Evolutionary conservation across 345 rosid species (phyloP).

Genomic region (Populus alba): DNA sequence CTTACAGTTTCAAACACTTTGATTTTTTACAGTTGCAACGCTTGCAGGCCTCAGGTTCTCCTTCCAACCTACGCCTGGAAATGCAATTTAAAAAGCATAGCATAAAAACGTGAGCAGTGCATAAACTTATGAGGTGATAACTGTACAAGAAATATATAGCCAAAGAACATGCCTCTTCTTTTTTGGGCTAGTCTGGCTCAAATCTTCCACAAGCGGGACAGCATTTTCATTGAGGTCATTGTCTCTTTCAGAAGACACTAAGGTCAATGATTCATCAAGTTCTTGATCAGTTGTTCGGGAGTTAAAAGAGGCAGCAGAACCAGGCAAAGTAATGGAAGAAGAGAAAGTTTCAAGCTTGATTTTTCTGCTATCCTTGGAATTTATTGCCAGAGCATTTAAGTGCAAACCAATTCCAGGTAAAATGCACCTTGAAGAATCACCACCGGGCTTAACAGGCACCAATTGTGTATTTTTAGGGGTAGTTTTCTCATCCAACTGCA

Average conservation of each 20-base stretch:
- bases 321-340: conserved; percentile 40
- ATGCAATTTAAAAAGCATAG: conserved; percentile 11
- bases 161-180: conserved; percentile 61
- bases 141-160: neutral
- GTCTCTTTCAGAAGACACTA: conserved; percentile 39
- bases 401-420: conserved; percentile 96
- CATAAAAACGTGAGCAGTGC: neutral
- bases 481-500: conserved; percentile 27
- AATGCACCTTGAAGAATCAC: conserved; percentile 49
- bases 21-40: conserved; percentile 97
- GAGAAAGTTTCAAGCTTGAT: conserved; percentile 40
- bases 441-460: conserved; percentile 38
- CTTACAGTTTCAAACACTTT: conserved; percentile 98
- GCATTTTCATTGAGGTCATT: conserved; percentile 36
- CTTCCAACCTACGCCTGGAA: conserved; percentile 69
- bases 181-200: conserved; percentile 65
- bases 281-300: conserved; percentile 40
- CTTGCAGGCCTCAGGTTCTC: conserved; percentile 73
- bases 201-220: conserved; percentile 44
- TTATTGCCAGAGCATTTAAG: conserved; percentile 70
- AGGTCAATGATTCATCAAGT: conserved; percentile 37
- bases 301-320: conserved; percentile 39
- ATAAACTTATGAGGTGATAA: neutral
- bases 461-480: conserved; percentile 33
- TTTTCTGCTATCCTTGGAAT: conserved; percentile 39